Evolutionary conservation across 371 early-diverging fungal genomes (phyloP).

Genomic region (Lichtheimia ornata): DNA sequence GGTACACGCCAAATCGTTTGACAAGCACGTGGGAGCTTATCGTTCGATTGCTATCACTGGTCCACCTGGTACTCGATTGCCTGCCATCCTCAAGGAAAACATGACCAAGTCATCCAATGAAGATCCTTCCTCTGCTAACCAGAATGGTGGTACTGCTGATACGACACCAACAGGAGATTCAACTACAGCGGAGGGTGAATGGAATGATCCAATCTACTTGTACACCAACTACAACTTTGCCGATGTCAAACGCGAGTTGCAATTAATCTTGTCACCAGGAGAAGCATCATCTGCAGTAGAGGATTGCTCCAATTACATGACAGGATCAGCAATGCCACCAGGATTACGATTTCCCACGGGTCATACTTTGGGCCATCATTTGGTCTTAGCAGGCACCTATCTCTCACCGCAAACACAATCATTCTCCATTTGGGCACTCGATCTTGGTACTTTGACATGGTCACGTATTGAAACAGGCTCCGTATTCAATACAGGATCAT

Average conservation of each 20-base stretch:
- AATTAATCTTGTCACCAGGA: constrained; percentile 59
- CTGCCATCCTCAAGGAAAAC: constrained; percentile 13
- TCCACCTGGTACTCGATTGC: constrained; percentile 29
- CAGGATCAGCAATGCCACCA: constrained; percentile 64
- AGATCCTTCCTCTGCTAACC: neutral
- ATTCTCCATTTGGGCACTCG: constrained; percentile 72
- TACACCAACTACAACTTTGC: constrained; percentile 86
- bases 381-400: constrained; percentile 75
- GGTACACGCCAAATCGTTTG: constrained; percentile 66
- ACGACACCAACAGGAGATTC: constrained; percentile 5
- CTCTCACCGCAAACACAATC: constrained; percentile 65
- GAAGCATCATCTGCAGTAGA: constrained; percentile 48
- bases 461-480: constrained; percentile 66
- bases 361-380: constrained; percentile 62
- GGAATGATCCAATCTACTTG: constrained; percentile 52
- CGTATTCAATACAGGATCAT: constrained; percentile 66
- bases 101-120: neutral
- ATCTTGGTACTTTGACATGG: constrained; percentile 64
- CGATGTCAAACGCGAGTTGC: constrained; percentile 75
- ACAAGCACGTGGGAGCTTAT: constrained; percentile 79
- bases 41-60: constrained; percentile 69
- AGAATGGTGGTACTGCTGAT: neutral
- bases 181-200: constrained; percentile 7
- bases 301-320: constrained; percentile 62
- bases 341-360: constrained; percentile 78